A percentile compares a stretch with the other conserved stretches of the same genome.
Conservation (phyloP, 805 yeast species). For the Clavispora santaluciae region DNA sequence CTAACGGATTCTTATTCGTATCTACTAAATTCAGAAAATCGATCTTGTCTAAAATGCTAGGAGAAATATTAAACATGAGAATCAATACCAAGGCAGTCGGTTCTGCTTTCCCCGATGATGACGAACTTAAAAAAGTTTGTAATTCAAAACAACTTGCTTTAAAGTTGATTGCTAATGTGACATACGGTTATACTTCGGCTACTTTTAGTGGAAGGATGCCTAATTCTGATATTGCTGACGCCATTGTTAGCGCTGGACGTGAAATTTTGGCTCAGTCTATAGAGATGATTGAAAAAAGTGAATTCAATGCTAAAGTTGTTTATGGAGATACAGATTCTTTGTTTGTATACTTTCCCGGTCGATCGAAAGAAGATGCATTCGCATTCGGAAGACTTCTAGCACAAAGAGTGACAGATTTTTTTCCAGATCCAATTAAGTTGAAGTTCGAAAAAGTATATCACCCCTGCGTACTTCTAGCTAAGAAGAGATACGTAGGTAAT, state of each 20-base stretch:
- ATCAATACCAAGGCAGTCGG: slow-evolving; percentile 74
- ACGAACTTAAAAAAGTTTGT: slow-evolving; percentile 50
- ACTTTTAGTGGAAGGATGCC: slow-evolving; percentile 97
- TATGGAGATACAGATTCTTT: slow-evolving; percentile 96
- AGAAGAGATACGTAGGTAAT: slow-evolving; percentile 89
- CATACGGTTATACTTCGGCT: slow-evolving; percentile 94
- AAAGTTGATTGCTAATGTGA: slow-evolving; percentile 88
- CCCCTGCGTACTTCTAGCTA: slow-evolving; percentile 77
- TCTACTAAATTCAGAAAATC: slow-evolving; percentile 65
- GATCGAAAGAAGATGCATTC: slow-evolving; percentile 72
- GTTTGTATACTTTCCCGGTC: slow-evolving; percentile 87
- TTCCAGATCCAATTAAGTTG: slow-evolving; percentile 77
- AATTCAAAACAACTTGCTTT: slow-evolving; percentile 81
- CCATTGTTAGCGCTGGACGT: slow-evolving; percentile 86
- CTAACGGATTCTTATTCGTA: slow-evolving; percentile 82
- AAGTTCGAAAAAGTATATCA: slow-evolving; percentile 92
- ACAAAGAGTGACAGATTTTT: slow-evolving; percentile 49
- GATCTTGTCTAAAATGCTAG: slow-evolving; percentile 74
- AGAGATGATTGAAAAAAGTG: slow-evolving; percentile 54
- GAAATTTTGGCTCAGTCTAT: slow-evolving; percentile 76
- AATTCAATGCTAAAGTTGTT: slow-evolving; percentile 88
- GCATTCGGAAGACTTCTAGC: slow-evolving; percentile 70
- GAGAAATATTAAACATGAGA: slow-evolving; percentile 76
- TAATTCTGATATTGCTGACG: slow-evolving; percentile 89
- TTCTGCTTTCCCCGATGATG: slow-evolving; percentile 42